Evolutionary conservation across 2,329 filamentous ascomycete genomes (phyloP).

Genomic region (Phialemoniopsis sp.): DNA sequence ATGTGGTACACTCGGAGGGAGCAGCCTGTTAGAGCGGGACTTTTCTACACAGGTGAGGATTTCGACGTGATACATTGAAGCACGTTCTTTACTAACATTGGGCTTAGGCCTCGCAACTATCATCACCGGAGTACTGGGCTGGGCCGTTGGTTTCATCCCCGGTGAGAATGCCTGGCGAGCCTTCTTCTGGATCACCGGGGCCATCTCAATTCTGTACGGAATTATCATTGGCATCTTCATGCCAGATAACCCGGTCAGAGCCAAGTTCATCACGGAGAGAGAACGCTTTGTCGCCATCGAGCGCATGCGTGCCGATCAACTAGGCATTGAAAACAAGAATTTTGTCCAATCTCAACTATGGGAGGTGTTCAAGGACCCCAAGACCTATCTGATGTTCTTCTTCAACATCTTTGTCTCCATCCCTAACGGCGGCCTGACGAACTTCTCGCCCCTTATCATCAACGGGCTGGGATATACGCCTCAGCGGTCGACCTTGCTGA

Average conservation of each 20-base stretch:
- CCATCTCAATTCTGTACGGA: constrained; percentile 38
- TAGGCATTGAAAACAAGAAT: constrained; percentile 25
- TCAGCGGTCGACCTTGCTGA: constrained; percentile 22
- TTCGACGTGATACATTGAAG: neutral
- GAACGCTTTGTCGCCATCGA: constrained; percentile 44
- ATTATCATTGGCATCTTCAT: constrained; percentile 48
- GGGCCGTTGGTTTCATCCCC: constrained; percentile 8
- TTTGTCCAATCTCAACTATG: constrained; percentile 10
- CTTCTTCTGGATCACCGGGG: constrained; percentile 17
- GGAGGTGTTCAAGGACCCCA: constrained; percentile 11
- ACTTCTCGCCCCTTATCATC: constrained; percentile 13
- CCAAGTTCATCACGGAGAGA: constrained; percentile 38
- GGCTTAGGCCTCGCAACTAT: constrained; percentile 8
- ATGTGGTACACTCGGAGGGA: constrained; percentile 22
- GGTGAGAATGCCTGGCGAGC: neutral
- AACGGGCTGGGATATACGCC: constrained; percentile 11
- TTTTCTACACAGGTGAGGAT: constrained; percentile 14
- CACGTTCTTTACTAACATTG: neutral
- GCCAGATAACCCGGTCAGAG: constrained; percentile 46
- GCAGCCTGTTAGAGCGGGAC: constrained; percentile 16
- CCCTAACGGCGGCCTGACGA: constrained; percentile 11
- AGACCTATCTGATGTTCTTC: constrained; percentile 16
- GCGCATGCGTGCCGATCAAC: constrained; percentile 45
- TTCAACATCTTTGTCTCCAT: constrained; percentile 6
- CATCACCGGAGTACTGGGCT: constrained; percentile 14